These are phyloP conservation scores for Centella asiatica DNA, from an alignment of 129 eudicot species.

Conservation along the genomic window DNA sequence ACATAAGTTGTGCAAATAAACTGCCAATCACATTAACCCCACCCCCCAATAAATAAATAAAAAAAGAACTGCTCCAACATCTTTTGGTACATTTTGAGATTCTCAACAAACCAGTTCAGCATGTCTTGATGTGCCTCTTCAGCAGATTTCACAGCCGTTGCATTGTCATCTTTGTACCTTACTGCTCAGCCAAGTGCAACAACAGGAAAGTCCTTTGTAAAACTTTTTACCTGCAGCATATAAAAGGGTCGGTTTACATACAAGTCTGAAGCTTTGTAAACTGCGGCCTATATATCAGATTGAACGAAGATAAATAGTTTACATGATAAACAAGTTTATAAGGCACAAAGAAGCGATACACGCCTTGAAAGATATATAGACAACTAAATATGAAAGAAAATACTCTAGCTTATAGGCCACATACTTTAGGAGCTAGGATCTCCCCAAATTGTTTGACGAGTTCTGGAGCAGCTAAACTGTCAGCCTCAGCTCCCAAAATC, in stretches of 20 bases:
- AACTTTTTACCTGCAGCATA: conserved; percentile 17
- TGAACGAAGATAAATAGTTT: not conserved
- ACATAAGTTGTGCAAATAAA: no score
- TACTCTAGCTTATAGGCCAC: no score
- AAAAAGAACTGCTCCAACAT: not conserved
- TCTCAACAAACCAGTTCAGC: conserved; percentile 27
- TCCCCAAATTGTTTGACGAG: conserved; percentile 38
- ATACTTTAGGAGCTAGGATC: conserved; percentile 30
- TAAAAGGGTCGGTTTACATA: not conserved
- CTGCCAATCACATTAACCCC: no score
- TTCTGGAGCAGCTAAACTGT: conserved; percentile 30
- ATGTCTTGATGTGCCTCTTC: conserved; percentile 41
- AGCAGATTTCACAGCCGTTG: conserved; percentile 30
- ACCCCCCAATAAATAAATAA: no score
- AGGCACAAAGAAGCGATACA: no score
- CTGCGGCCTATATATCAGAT: not conserved
- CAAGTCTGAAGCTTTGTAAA: no score
- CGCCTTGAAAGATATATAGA: not conserved
- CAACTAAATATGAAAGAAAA: not conserved
- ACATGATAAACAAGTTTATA: no score
- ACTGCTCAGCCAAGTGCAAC: conserved; percentile 34
- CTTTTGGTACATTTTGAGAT: conserved; percentile 21
- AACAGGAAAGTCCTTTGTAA: conserved; percentile 27
- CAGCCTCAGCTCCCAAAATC: conserved; percentile 44
- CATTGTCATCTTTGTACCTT: conserved; percentile 32